A percentile compares a stretch with the other conserved stretches of the same genome.
Evolutionary conservation across 495 filamentous ascomycete species (phyloP).

Genomic region (Hypoxylon subgilvum): DNA sequence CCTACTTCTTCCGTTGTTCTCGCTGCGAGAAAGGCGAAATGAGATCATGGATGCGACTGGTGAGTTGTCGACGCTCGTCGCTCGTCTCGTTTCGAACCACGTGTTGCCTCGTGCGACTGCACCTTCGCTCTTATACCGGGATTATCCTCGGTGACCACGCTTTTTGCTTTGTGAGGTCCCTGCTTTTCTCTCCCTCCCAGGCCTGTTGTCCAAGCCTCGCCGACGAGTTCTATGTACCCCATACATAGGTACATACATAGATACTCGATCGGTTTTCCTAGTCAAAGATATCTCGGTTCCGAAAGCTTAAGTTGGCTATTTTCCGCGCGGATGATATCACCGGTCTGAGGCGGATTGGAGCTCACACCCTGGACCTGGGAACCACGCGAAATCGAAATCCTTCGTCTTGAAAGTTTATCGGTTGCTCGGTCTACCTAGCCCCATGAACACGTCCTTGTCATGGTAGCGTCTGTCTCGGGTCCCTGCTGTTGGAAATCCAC

Average conservation of each 20-base stretch:
- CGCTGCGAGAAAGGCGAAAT: background rate
- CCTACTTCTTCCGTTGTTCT: background rate
- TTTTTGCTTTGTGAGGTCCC: background rate
- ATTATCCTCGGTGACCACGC: slow-evolving; percentile 28
- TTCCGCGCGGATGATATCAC: slow-evolving; percentile 9
- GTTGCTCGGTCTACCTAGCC: slow-evolving; percentile 9
- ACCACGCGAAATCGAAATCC: too few species aligned
- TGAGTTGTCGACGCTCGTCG: background rate
- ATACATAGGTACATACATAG: too few species aligned
- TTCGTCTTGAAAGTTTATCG: too few species aligned
- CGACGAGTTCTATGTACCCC: too few species aligned
- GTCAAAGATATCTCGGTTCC: slow-evolving; percentile 1
- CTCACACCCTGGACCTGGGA: too few species aligned
- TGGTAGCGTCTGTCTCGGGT: slow-evolving; percentile 16
- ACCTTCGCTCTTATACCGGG: slow-evolving; percentile 17
- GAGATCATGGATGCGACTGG: background rate
- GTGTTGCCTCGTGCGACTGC: slow-evolving; percentile 31
- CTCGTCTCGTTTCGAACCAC: slow-evolving; percentile 9
- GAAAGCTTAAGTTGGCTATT: background rate
- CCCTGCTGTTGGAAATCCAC: slow-evolving; percentile 10
- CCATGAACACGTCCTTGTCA: slow-evolving; percentile 8
- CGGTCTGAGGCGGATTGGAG: background rate
- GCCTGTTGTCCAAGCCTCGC: too few species aligned
- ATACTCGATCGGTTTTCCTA: too few species aligned
- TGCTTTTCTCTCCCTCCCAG: background rate